Evolutionary conservation across 2,329 filamentous ascomycete species (phyloP), one percentile per base, ranked within the genome.

Genomic region (Dactylellina parvicollis): DNA sequence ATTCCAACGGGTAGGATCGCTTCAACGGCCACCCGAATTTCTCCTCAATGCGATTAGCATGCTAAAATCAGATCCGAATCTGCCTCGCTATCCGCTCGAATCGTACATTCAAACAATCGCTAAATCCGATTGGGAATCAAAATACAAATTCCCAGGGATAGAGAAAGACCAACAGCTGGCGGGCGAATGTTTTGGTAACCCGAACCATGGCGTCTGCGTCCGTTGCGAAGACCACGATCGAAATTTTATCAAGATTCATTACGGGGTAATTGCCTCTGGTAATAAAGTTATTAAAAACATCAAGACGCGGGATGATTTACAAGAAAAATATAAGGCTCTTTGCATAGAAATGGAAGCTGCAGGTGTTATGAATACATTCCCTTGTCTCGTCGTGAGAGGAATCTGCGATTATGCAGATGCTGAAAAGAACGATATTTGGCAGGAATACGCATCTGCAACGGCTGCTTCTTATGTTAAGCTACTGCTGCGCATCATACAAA

Each of bases 351-450:
- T 52, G 47, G 47, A 52, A 20, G 47, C 47, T 2, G 26, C 26
- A 16, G 47, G 47, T 4, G 7, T 52, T 3, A 16, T 52, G 47
- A 20, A 32, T 9, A 12, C 3, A 8, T 18, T 3, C 10, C 2
- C 2, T 20, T 44, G 40, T 44, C 32, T 61, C 12, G 56, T 61
- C n/a, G 20, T 61, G 9, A 34, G 47, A 34, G 56, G 56, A 10
- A 34, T 61, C 1, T 61, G 30, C 16, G 56, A 61, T n/a, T 61
- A 61, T 10, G 16, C 56, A 5, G 42, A 61, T 20, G 26, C 26
- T 3, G 20, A 61, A n/a, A 61, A 61, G 32, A 61, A 61, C 9
- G 42, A 61, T 18, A 14, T 38, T 3, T 61, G 56, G 56, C 56
- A 61, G 20, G 18, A 28, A 14, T 61, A 38, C 16, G 56, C 56